These are phyloP conservation scores for Salinomyces thailandicus DNA, from an alignment of 2,329 filamentous ascomycete species.

Conservation along the genomic window DNA sequence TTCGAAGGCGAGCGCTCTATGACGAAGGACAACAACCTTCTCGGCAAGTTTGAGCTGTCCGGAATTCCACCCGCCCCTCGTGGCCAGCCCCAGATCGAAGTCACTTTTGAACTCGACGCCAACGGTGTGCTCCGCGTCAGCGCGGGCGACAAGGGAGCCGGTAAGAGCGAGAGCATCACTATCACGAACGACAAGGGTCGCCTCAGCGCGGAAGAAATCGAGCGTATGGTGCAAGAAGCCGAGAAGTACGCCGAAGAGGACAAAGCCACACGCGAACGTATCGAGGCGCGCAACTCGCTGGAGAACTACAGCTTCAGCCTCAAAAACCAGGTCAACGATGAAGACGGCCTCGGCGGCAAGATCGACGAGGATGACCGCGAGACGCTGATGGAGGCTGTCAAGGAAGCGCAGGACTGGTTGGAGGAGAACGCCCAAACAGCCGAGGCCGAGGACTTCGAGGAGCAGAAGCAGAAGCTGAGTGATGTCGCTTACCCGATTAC, in stretches of 20 bases:
- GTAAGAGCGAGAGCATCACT: slow-evolving; percentile 93
- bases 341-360: slow-evolving; percentile 95
- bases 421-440: slow-evolving; percentile 86
- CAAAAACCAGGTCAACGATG: slow-evolving; percentile 98
- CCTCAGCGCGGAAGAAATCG: slow-evolving; percentile 91
- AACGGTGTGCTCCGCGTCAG: slow-evolving; percentile 98
- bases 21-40: slow-evolving; percentile 53
- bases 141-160: slow-evolving; percentile 94
- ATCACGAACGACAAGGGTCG: slow-evolving; percentile 99
- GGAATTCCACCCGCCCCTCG: slow-evolving; percentile 90
- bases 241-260: slow-evolving; percentile 99
- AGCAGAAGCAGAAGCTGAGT: slow-evolving; percentile 99
- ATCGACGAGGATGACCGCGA: slow-evolving; percentile 99
- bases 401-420: slow-evolving; percentile 94
- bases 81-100: slow-evolving; percentile 96
- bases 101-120: slow-evolving; percentile 93
- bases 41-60: slow-evolving; percentile 97
- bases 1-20: slow-evolving; percentile 82
- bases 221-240: slow-evolving; percentile 96
- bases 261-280: slow-evolving; percentile 94
- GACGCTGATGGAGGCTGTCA: slow-evolving; percentile 85
- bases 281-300: slow-evolving; percentile 88
- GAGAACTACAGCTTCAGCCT: slow-evolving; percentile 99
- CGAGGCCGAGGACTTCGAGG: slow-evolving; percentile 87
- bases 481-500: slow-evolving; percentile 97